These are phyloP conservation scores for Coelastrella sp. DNA, from an alignment of 139 green algal genomes.

Conservation along the genomic window DNA sequence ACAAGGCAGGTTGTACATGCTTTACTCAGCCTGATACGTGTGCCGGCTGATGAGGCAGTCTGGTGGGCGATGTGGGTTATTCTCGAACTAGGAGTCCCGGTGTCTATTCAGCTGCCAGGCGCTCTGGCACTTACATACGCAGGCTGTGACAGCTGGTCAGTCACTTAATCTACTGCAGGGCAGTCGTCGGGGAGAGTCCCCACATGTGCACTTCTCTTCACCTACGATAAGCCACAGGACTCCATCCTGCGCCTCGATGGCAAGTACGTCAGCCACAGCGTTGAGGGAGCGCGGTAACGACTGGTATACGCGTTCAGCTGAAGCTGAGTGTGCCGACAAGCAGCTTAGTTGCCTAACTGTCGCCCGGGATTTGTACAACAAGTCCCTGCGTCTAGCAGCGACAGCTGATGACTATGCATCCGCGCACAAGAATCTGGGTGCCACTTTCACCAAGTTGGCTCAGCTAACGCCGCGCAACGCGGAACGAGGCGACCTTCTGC, in stretches of 20 bases:
- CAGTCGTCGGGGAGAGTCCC: no score
- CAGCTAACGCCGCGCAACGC: not conserved
- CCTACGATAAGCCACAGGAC: no score
- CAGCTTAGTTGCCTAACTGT: not conserved
- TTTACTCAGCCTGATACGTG: no score
- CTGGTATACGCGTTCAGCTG: not conserved
- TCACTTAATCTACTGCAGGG: no score
- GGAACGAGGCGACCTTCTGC: not conserved
- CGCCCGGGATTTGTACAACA: not conserved
- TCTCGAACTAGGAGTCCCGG: no score
- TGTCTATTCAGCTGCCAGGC: no score
- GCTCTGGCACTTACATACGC: no score
- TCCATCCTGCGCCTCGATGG: not conserved
- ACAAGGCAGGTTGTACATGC: no score
- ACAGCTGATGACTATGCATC: not conserved
- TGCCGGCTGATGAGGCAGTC: no score
- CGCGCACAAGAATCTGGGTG: not conserved
- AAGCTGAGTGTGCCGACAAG: not conserved
- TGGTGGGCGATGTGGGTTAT: no score
- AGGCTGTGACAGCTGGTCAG: no score
- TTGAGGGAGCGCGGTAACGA: slow-evolving; percentile 2
- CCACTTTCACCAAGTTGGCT: not conserved
- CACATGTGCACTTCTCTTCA: no score
- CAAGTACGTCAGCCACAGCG: not conserved
- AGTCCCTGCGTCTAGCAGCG: not conserved